Base-by-base conservation (phyloP, 148 eudicot genomes). In the Vaccinium myrtillus region DNA sequence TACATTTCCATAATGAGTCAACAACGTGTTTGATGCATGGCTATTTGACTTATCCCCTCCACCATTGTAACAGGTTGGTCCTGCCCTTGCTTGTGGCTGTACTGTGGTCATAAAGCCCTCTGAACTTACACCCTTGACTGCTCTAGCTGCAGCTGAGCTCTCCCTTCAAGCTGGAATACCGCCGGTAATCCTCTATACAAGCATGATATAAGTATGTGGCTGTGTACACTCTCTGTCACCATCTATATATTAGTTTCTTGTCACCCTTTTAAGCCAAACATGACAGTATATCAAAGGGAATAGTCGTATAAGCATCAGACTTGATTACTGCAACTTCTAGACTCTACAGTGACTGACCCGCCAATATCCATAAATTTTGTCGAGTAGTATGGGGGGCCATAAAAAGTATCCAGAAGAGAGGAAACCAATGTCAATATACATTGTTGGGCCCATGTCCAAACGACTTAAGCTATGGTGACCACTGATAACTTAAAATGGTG, bases 11-110 rank as follows among this genome's bases (percentile, higher is more conserved):
- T 85, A 5, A 55, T n/a, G 4, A 39, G 75, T 65, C 18, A 49
- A 54, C 61, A 30, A 8, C 46, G 43, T 48, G 43, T 82, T 50
- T 76, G 54, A 71, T 46, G 23, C 82, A 56, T 78, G 71, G 15
- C 13, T 67, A 51, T 78, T 13, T 84, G 82, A 75, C 25, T 32
- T 84, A 69, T 81, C 77, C 80, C 59, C 15, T 76, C 77, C 54
- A 49, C 55, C 70, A 70, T 89, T 83, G 21, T 84, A n/a, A 67
- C 87, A 96, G 99, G 98, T 93, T 82, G 99, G 95, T 82, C 99
- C 99, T 84, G 99, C 99, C 61, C 98, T 97, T 93, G 99, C 99
- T 55, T 88, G 95, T 90, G 99, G 99, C 75, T 97, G 99, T 81
- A 95, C 99, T 48, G 93, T 94, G 70, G 99, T 97, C 77, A 88